These are phyloP conservation scores for Cordyceps fumosorosea DNA, from an alignment of 2,329 filamentous ascomycete species.

Conservation along the genomic window DNA sequence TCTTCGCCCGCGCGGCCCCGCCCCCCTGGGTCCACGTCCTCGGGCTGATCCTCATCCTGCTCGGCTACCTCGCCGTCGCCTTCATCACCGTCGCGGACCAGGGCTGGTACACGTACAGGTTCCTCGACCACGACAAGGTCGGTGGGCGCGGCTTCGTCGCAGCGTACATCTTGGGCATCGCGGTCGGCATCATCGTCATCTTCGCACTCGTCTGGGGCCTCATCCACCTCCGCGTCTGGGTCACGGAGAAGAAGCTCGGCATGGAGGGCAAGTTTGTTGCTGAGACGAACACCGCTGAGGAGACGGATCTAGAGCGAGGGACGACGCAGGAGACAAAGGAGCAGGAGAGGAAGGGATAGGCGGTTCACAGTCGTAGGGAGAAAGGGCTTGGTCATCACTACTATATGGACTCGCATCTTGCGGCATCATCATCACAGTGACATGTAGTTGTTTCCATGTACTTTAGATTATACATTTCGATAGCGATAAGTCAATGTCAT, in stretches of 20 bases:
- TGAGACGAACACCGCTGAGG: constrained; percentile 13
- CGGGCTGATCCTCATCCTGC: constrained; percentile 63
- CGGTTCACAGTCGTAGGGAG: background rate
- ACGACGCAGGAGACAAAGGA: background rate
- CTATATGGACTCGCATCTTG: background rate
- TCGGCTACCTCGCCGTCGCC: constrained; percentile 65
- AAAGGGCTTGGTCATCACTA: background rate
- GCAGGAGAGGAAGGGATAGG: background rate
- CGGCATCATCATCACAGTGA: no score
- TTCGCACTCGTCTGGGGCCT: constrained; percentile 45
- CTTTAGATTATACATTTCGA: background rate
- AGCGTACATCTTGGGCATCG: constrained; percentile 50
- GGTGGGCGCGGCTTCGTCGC: constrained; percentile 45
- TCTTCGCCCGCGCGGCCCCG: constrained; percentile 58
- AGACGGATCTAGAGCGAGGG: background rate
- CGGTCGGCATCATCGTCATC: constrained; percentile 44
- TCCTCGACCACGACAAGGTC: constrained; percentile 60
- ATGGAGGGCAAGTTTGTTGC: constrained; percentile 36
- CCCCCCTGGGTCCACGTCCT: constrained; percentile 57
- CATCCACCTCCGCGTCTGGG: constrained; percentile 43
- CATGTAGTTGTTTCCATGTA: background rate
- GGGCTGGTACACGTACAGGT: constrained; percentile 70
- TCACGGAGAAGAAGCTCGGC: constrained; percentile 41
- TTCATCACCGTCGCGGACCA: constrained; percentile 66
- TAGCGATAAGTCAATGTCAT: background rate